A percentile compares a stretch with the other conserved stretches of the same genome.
phyloP scores from a whole-genome alignment of 805 yeast species.

The Geotrichum ghanense region DNA sequence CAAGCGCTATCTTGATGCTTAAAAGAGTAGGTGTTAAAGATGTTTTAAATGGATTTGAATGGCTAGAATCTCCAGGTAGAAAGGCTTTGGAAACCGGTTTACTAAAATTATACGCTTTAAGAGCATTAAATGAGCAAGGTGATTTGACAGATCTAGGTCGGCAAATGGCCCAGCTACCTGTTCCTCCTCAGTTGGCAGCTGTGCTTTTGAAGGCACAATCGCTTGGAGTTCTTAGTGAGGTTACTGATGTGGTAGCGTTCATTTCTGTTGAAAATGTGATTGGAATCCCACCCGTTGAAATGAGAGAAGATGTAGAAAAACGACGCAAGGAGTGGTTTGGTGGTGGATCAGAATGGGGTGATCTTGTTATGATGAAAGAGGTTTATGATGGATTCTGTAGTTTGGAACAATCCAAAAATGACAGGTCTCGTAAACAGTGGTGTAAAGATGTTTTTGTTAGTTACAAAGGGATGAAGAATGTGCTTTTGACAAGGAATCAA shows the following conservation, averaged over 20 bases:
- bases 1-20: constrained; percentile 73
- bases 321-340: constrained; percentile 58
- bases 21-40: constrained; percentile 78
- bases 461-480: constrained; percentile 71
- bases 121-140: constrained; percentile 71
- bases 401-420: constrained; percentile 21
- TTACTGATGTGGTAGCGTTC: constrained; percentile 84
- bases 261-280: constrained; percentile 84
- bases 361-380: constrained; percentile 72
- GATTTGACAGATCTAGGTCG: constrained; percentile 68
- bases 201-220: constrained; percentile 57
- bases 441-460: constrained; percentile 70
- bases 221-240: constrained; percentile 41
- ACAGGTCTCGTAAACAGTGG: constrained; percentile 60
- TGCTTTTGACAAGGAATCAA: constrained; percentile 62
- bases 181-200: constrained; percentile 85
- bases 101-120: constrained; percentile 62
- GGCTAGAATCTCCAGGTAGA: constrained; percentile 87
- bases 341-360: constrained; percentile 68
- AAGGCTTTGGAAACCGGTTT: constrained; percentile 68
- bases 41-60: constrained; percentile 64
- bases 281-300: constrained; percentile 66
- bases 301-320: constrained; percentile 75
- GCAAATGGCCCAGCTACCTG: constrained; percentile 79
- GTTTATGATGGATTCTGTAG: constrained; percentile 48